Evolutionary conservation across 1,284 basidiomycete genomes (phyloP).

Genomic region (Ustilago sp.): DNA sequence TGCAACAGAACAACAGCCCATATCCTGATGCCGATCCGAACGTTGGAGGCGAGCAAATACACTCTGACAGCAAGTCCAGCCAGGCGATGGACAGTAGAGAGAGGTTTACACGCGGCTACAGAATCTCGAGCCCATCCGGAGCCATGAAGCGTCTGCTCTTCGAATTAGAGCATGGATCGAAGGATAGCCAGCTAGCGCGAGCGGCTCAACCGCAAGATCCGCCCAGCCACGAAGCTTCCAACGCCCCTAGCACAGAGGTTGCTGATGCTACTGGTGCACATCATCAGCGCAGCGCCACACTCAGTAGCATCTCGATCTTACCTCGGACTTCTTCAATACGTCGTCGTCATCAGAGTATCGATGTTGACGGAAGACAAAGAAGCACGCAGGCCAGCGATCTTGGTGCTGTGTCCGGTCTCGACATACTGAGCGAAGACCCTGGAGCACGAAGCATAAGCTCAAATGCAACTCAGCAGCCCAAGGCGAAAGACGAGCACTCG

Average conservation of each 20-base stretch:
- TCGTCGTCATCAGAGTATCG: slow-evolving; percentile 12
- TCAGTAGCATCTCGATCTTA: background rate
- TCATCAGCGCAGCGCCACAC: slow-evolving; percentile 11
- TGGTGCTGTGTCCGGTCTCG: background rate
- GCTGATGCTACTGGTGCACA: background rate
- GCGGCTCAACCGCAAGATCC: background rate
- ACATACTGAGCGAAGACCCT: background rate
- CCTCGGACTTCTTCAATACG: slow-evolving; percentile 22
- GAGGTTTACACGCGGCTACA: background rate
- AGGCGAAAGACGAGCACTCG: background rate
- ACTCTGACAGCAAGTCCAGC: too few relatives aligned
- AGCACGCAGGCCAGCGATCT: background rate
- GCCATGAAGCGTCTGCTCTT: slow-evolving; percentile 14
- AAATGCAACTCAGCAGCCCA: background rate
- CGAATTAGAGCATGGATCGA: slow-evolving; percentile 13
- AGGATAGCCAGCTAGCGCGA: background rate
- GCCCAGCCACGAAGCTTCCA: background rate
- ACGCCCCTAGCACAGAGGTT: too few relatives aligned
- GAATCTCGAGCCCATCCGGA: slow-evolving; percentile 19
- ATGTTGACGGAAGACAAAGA: slow-evolving; percentile 9
- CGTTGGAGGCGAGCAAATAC: too few relatives aligned
- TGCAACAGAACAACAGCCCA: background rate
- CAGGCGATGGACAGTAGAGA: too few relatives aligned
- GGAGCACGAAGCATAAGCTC: background rate
- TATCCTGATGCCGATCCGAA: background rate